Evolutionary conservation across 2,329 filamentous ascomycete species (phyloP).

Genomic region (Ophiostoma ips): DNA sequence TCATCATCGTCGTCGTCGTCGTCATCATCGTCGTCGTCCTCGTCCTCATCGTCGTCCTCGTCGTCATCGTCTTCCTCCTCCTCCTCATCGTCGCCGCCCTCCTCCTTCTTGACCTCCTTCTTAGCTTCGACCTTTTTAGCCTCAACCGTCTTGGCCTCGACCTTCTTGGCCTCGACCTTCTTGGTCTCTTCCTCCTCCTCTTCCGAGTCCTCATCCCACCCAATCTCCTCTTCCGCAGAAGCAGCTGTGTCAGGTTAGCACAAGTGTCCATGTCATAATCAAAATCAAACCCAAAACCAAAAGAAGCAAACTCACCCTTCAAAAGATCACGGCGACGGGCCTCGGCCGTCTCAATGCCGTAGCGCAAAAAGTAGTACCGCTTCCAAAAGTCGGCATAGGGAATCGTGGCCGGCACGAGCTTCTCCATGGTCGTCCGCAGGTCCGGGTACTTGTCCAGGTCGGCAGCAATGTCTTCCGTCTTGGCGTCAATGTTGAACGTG

Average conservation of each 20-base stretch:
- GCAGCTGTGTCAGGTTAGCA: constrained; percentile 41
- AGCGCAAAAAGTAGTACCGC: constrained; percentile 86
- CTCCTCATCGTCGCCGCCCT: constrained; percentile 28
- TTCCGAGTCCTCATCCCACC: constrained; percentile 46
- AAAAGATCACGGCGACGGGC: constrained; percentile 75
- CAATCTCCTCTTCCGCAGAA: constrained; percentile 56
- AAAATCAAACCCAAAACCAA: too few species aligned
- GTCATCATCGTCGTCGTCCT: constrained; percentile 8
- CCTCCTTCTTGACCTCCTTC: not conserved
- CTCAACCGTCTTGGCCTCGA: constrained; percentile 16
- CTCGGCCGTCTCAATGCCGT: constrained; percentile 89
- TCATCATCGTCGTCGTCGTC: constrained; percentile 16
- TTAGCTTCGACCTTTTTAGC: constrained; percentile 13
- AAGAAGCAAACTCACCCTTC: constrained; percentile 62
- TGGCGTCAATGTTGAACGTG: constrained; percentile 65
- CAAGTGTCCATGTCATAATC: too few species aligned
- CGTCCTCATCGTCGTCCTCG: not conserved
- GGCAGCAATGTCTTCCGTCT: constrained; percentile 68
- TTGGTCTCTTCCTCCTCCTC: constrained; percentile 18
- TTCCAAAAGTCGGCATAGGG: constrained; percentile 85
- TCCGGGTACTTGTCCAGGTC: constrained; percentile 82
- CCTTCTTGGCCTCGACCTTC: not conserved
- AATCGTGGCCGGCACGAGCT: constrained; percentile 84
- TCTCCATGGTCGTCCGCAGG: constrained; percentile 81
- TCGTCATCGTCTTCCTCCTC: constrained; percentile 33